Conservation (phyloP, 2,329 filamentous ascomycete genomes). For the Magnaporthiopsis incrustans region DNA sequence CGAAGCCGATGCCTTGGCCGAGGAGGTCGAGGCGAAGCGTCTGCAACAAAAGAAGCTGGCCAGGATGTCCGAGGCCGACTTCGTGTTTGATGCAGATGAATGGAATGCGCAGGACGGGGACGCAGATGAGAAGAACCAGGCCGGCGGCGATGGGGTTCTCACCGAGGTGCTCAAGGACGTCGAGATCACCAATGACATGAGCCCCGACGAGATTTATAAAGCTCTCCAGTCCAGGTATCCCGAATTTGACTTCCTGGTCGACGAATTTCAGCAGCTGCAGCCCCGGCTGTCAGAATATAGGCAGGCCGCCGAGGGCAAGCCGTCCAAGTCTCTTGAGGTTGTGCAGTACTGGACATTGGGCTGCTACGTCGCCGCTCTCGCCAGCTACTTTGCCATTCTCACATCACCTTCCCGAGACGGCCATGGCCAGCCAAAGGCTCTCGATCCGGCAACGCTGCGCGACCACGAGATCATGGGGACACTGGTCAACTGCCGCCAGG, state of each 20-base stretch:
- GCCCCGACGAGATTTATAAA: conserved; percentile 62
- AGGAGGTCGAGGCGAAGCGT: conserved; percentile 82
- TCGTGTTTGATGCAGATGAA: conserved; percentile 83
- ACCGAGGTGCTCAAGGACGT: conserved; percentile 81
- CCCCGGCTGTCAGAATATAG: conserved; percentile 53
- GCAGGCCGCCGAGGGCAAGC: conserved; percentile 45
- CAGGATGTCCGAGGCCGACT: conserved; percentile 85
- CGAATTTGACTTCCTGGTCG: conserved; percentile 79
- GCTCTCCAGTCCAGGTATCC: conserved; percentile 78
- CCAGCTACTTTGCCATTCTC: conserved; percentile 93
- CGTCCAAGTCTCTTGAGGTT: conserved; percentile 46
- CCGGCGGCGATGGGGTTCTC: conserved; percentile 47
- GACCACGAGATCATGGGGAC: conserved; percentile 89
- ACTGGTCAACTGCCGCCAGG: conserved; percentile 67
- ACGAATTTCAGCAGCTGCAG: conserved; percentile 70
- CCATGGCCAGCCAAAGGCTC: conserved; percentile 41
- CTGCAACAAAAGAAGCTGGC: conserved; percentile 86
- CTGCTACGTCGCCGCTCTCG: conserved; percentile 77
- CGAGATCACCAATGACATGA: conserved; percentile 74
- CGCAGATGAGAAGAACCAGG: conserved; percentile 30
- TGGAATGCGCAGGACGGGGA: conserved; percentile 59
- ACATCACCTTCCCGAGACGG: conserved; percentile 65
- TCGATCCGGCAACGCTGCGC: conserved; percentile 71
- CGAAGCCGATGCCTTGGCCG: conserved; percentile 67
- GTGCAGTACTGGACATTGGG: conserved; percentile 74